These are phyloP conservation scores for Chenopodium formosanum DNA, from an alignment of 148 eudicot genomes.

Conservation along the genomic window DNA sequence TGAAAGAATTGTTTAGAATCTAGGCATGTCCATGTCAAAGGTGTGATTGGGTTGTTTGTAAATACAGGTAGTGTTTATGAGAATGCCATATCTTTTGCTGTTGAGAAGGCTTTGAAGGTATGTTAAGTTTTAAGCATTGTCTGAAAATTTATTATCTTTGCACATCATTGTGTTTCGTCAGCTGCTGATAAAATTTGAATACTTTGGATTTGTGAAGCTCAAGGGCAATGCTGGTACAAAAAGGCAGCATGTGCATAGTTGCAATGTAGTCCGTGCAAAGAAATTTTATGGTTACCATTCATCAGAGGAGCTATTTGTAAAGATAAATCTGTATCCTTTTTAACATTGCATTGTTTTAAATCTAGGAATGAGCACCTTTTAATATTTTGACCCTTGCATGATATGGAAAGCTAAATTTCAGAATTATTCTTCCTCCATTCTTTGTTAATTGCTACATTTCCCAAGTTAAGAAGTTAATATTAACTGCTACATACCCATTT, in stretches of 20 bases:
- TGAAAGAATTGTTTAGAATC: not conserved
- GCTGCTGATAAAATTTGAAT: slow-evolving; percentile 16
- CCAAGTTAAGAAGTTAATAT: too few species aligned
- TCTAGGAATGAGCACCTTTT: not conserved
- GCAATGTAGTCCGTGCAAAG: slow-evolving; percentile 75
- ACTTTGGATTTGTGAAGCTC: slow-evolving; percentile 47
- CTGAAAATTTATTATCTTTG: not conserved
- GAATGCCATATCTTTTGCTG: slow-evolving; percentile 51
- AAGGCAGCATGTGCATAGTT: slow-evolving; percentile 93
- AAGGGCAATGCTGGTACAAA: slow-evolving; percentile 78
- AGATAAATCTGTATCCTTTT: slow-evolving; percentile 93
- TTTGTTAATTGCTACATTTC: too few species aligned
- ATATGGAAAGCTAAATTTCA: not conserved
- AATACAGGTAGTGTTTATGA: slow-evolving; percentile 49
- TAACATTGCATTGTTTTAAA: not conserved
- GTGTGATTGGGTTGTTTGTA: slow-evolving; percentile 4
- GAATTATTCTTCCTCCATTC: too few species aligned
- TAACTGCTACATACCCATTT: too few species aligned
- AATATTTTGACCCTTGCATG: not conserved
- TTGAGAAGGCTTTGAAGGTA: slow-evolving; percentile 94
- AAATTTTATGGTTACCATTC: slow-evolving; percentile 88
- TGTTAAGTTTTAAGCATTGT: not conserved
- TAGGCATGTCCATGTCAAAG: not conserved
- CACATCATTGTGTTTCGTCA: slow-evolving; percentile 1
- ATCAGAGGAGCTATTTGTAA: slow-evolving; percentile 77